Conservation (phyloP, 2,329 filamentous ascomycete species). For the Polytolypa hystricis region DNA sequence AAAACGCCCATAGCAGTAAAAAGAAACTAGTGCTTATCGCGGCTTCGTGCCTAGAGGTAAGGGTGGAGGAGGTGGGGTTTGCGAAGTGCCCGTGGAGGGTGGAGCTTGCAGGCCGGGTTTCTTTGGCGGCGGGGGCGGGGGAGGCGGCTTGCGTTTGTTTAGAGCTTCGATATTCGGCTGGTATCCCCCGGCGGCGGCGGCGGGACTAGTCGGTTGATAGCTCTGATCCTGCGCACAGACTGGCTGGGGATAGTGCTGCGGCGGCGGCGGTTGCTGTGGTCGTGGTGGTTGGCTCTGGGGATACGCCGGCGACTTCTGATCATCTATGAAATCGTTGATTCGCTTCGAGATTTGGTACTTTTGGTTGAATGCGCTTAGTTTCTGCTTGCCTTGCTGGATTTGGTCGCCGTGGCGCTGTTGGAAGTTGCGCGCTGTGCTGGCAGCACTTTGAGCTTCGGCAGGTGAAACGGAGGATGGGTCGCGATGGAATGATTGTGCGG, state of each 20-base stretch:
- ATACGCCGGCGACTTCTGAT: conserved; percentile 25
- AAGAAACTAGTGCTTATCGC: too few species aligned
- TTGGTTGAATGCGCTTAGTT: conserved; percentile 48
- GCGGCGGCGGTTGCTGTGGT: conserved; percentile 4
- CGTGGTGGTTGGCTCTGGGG: conserved; percentile 5
- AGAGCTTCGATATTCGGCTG: conserved; percentile 21
- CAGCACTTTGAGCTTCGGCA: conserved; percentile 47
- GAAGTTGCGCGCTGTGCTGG: conserved; percentile 51
- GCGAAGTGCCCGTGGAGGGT: conserved; percentile 17
- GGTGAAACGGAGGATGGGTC: conserved; percentile 52
- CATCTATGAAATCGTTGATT: conserved; percentile 37
- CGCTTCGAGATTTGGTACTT: conserved; percentile 48
- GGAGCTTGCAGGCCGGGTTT: conserved; percentile 38
- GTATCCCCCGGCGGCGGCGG: conserved; percentile 15
- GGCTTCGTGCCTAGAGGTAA: conserved; percentile 49
- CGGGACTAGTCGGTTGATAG: conserved; percentile 13
- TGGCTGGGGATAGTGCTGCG: too few species aligned
- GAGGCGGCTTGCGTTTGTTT: conserved; percentile 39
- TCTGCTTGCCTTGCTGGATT: conserved; percentile 48
- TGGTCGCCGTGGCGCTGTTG: conserved; percentile 60
- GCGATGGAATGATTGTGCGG: conserved; percentile 48
- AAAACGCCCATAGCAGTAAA: too few species aligned
- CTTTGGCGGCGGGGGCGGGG: conserved; percentile 49
- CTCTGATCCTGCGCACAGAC: conserved; percentile 4
- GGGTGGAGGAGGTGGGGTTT: conserved; percentile 39